These are phyloP conservation scores for Penicillium aurantiogriseum DNA, from an alignment of 2,329 filamentous ascomycete species.

Conservation along the genomic window DNA sequence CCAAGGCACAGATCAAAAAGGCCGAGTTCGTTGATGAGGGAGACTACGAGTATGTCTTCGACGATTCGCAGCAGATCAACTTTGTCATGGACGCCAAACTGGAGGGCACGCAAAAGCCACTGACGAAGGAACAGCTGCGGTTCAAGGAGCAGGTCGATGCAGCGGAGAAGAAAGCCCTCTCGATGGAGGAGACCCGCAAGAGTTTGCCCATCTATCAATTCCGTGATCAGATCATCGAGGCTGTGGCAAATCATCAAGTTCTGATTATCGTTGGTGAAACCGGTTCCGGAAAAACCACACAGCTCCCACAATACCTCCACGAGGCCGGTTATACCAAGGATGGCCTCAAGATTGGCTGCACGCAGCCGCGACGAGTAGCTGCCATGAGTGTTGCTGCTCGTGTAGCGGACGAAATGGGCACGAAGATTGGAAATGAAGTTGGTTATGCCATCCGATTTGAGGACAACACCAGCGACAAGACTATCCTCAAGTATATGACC, in stretches of 20 bases:
- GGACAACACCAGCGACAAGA: conserved; percentile 86
- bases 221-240: conserved; percentile 79
- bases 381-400: conserved; percentile 97
- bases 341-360: conserved; percentile 84
- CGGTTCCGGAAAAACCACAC: conserved; percentile 92
- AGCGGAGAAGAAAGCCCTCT: conserved; percentile 81
- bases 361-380: conserved; percentile 89
- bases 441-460: conserved; percentile 96
- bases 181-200: conserved; percentile 88
- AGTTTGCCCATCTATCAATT: conserved; percentile 88
- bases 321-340: conserved; percentile 86
- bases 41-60: conserved; percentile 90
- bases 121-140: conserved; percentile 76
- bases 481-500: conserved; percentile 91
- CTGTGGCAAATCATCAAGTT: conserved; percentile 80
- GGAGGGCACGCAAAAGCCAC: conserved; percentile 66
- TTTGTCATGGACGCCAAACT: conserved; percentile 74
- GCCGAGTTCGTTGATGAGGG: conserved; percentile 73
- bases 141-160: conserved; percentile 80
- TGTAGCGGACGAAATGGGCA: conserved; percentile 90
- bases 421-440: conserved; percentile 86
- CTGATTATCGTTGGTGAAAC: conserved; percentile 94
- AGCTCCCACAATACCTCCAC: conserved; percentile 88
- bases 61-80: conserved; percentile 82
- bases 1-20: conserved; percentile 77